Evolutionary conservation across 306 rosid species (phyloP).

Genomic region (Sicyos baderoa): DNA sequence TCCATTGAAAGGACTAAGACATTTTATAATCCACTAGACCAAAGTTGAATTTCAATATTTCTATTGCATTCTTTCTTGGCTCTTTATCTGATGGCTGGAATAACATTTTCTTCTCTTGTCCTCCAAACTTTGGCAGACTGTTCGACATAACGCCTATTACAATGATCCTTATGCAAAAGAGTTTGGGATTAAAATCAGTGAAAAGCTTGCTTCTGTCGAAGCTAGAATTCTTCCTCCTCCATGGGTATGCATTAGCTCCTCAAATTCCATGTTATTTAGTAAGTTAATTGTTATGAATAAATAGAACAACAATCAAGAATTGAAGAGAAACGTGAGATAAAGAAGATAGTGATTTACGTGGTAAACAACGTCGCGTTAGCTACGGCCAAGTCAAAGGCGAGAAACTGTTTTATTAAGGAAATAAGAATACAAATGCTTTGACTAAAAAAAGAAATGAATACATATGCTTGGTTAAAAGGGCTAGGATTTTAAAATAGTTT

Average conservation of each 20-base stretch:
- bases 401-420: too few relatives aligned
- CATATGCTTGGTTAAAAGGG: too few relatives aligned
- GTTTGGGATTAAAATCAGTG: conserved; percentile 84
- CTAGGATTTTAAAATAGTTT: too few relatives aligned
- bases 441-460: too few relatives aligned
- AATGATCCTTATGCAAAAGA: conserved; percentile 92
- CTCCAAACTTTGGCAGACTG: conserved; percentile 40
- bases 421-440: too few relatives aligned
- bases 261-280: conserved; percentile 17
- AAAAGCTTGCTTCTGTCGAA: conserved; percentile 82
- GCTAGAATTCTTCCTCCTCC: conserved; percentile 98
- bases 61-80: neutral
- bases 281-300: neutral
- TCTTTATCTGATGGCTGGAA: conserved; percentile 9
- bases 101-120: conserved; percentile 14
- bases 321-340: too few relatives aligned
- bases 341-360: too few relatives aligned
- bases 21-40: neutral
- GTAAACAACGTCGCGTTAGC: too few relatives aligned
- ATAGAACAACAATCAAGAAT: too few relatives aligned
- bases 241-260: conserved; percentile 56
- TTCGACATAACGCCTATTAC: conserved; percentile 78
- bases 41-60: neutral
- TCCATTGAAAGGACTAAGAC: neutral
- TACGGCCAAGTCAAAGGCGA: too few relatives aligned